A percentile compares a stretch with the other conserved stretches of the same genome.
phyloP scores from a whole-genome alignment of 2,329 filamentous ascomycete species.

The Colletotrichum orchidophilum region DNA sequence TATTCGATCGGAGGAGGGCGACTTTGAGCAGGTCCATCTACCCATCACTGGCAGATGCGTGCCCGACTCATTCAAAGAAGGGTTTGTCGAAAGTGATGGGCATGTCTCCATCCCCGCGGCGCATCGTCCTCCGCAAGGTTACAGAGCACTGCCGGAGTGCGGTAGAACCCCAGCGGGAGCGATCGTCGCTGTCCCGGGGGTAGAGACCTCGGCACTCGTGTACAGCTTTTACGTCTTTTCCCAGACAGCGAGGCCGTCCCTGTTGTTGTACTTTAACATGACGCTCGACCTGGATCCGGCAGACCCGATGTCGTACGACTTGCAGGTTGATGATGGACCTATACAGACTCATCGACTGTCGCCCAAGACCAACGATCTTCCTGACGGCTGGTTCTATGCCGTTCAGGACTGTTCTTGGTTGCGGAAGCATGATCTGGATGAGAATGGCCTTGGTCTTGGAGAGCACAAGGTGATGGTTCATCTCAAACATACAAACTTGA shows the following conservation, averaged over 20 bases:
- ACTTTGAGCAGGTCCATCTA: conserved; percentile 48
- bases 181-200: conserved; percentile 33
- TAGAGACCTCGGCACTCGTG: conserved; percentile 36
- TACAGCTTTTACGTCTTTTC: conserved; percentile 46
- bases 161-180: conserved; percentile 39
- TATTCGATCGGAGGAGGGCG: conserved; percentile 45
- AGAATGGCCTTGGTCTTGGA: conserved; percentile 34
- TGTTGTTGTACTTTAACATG: conserved; percentile 48
- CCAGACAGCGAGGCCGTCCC: conserved; percentile 35
- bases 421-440: conserved; percentile 46
- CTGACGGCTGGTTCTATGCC: conserved; percentile 57
- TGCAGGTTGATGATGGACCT: conserved; percentile 55
- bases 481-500: conserved; percentile 45
- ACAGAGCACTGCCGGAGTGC: conserved; percentile 42
- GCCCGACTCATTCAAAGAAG: conserved; percentile 44
- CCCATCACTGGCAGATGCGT: conserved; percentile 35
- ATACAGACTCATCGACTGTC: conserved; percentile 43
- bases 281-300: conserved; percentile 61
- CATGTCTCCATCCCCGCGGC: conserved; percentile 46
- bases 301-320: conserved; percentile 58
- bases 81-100: conserved; percentile 46
- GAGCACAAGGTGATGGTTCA: conserved; percentile 42
- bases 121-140: conserved; percentile 30
- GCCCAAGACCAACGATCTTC: conserved; percentile 45
- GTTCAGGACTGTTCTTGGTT: conserved; percentile 62